A percentile compares a stretch with the other conserved stretches of the same genome.
Conservation (phyloP, 208 protist genomes). For the Leishmania arabica region DNA sequence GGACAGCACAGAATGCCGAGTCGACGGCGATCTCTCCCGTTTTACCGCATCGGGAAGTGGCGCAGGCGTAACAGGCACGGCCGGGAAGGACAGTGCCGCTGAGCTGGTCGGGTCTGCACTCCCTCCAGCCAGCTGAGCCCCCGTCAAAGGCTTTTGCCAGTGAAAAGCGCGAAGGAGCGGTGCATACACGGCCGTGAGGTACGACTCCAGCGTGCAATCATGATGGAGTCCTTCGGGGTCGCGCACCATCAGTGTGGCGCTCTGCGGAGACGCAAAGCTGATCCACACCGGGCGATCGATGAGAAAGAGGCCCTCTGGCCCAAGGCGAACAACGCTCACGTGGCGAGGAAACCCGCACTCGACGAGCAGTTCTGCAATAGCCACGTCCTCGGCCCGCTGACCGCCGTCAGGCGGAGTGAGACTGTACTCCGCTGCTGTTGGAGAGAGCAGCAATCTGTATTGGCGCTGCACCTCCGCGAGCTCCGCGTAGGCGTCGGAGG, state of each 20-base stretch:
- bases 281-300: conserved; percentile 23
- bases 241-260: conserved; percentile 21
- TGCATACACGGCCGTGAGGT: conserved; percentile 19
- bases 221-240: conserved; percentile 20
- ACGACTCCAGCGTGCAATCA: conserved; percentile 18
- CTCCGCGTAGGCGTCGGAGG: background rate
- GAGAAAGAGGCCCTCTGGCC: conserved; percentile 3
- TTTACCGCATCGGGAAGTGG: background rate
- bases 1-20: background rate
- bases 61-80: background rate
- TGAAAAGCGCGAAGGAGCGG: conserved; percentile 21
- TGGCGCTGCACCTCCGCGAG: background rate
- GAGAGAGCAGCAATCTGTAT: background rate
- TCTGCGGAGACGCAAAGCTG: conserved; percentile 20
- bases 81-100: background rate
- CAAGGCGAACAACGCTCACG: conserved; percentile 18
- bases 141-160: conserved; percentile 7
- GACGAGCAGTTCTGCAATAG: conserved; percentile 13
- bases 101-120: background rate
- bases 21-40: background rate
- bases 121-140: too few relatives aligned
- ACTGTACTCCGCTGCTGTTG: background rate
- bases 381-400: conserved; percentile 16
- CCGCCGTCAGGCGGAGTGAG: too few relatives aligned
- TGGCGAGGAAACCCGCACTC: conserved; percentile 11